Base-by-base conservation (phyloP, 495 filamentous ascomycete species). In the Podospora pseudocomata region DNA sequence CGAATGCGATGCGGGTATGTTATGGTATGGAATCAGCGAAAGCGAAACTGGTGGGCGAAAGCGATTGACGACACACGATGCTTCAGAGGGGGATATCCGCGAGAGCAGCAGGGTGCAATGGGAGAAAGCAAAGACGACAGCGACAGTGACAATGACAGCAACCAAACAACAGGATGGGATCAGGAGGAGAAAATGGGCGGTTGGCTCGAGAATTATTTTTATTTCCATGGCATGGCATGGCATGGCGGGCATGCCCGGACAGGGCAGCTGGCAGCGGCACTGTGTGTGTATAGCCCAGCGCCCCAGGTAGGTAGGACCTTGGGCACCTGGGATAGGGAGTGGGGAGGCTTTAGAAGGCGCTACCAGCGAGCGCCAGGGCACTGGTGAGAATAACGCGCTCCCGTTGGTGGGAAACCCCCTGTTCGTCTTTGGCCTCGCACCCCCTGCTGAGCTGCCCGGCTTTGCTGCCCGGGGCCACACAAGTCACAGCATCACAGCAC, bases 201-300 rank as follows among this genome's bases (percentile, higher is more conserved):
- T 71, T 77, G 70, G 71, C 65, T 49, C 54, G 65, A 73, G 69
- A 74, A 76, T 76, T 76, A 77, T 77, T 77, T 77, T 73, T 73
- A 73, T 75, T 73, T 72, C 64, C 69, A 56, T 63, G 67, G 64
- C 70, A 59, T 70, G 66, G 73, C 68, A 63, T 60, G 62, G 60
- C 66, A 63, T 39, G 34, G 34, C 34, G 11, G 5, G 34, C 23
- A 32, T 32, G 39, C 39, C 39, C 39, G 39, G 39, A 49, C 39
- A 49, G 39, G 39, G 39, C 39, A 49, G 39, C 39, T 49, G 39
- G 39, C 39, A 49, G 39, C 39, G 39, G 62, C 63, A 65, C 70
- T 54, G 60, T 49, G 39, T 49, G 13, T 3, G 30, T 32, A 32
- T 32, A 32, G 30, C 30, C 30, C 30, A 49, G 39, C 23, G 23